Evolutionary conservation across 345 rosid species (phyloP).

Genomic region (Murraya paniculata): DNA sequence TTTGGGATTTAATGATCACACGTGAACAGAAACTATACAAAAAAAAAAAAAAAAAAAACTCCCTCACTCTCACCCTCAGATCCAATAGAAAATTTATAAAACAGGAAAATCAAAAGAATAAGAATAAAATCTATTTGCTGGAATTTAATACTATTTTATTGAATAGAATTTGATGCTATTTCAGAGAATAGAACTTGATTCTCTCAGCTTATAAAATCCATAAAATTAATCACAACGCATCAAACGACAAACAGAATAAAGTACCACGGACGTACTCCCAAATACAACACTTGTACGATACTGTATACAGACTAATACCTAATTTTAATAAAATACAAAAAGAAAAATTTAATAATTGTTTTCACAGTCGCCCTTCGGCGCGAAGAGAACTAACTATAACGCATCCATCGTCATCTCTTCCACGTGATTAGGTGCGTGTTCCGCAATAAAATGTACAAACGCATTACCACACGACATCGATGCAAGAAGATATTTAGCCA

Average conservation of each 20-base stretch:
- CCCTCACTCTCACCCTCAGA: too few relatives aligned
- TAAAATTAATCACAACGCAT: not conserved
- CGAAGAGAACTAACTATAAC: not conserved
- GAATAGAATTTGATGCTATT: not conserved
- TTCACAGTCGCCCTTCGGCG: not conserved
- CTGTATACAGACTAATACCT: not conserved
- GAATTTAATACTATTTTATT: not conserved
- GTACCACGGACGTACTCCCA: constrained; percentile 2
- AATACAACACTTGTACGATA: not conserved
- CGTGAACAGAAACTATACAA: too few relatives aligned
- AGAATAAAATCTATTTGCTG: not conserved
- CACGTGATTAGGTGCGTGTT: not conserved
- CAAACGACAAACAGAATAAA: not conserved
- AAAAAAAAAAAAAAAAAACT: too few relatives aligned
- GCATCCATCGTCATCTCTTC: not conserved
- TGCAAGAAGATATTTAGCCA: not conserved
- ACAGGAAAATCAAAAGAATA: not conserved
- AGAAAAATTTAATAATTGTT: not conserved
- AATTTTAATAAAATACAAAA: too few relatives aligned
- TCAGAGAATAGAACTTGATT: not conserved
- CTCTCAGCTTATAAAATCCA: not conserved
- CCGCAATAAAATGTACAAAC: not conserved
- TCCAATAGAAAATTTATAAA: not conserved
- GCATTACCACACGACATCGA: not conserved
- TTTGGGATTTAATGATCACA: not conserved